phyloP scores from a whole-genome alignment of 164 flowering plant species.

The Kingdonia uniflora region DNA sequence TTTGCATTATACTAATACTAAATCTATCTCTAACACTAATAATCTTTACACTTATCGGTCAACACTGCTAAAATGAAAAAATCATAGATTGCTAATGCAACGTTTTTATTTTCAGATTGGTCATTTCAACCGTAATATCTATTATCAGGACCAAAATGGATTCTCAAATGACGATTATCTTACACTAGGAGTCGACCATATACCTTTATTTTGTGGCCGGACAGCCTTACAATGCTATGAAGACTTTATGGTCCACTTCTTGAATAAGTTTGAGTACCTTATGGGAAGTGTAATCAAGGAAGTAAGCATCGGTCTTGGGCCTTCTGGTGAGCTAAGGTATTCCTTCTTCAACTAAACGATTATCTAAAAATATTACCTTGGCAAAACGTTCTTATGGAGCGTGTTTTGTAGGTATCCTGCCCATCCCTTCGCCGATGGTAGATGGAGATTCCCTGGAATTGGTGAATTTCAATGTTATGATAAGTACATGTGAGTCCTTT shows the following conservation, averaged over 20 bases:
- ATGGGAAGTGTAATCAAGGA: slow-evolving; percentile 49
- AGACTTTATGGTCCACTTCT: slow-evolving; percentile 45
- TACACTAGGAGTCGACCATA: slow-evolving; percentile 43
- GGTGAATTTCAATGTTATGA: slow-evolving; percentile 65
- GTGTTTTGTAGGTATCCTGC: slow-evolving; percentile 43
- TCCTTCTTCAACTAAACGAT: slow-evolving; percentile 3
- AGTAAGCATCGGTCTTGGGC: slow-evolving; percentile 56
- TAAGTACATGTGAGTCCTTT: slow-evolving; percentile 36
- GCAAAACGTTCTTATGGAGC: slow-evolving; percentile 8
- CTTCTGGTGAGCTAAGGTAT: slow-evolving; percentile 59
- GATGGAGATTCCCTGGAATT: slow-evolving; percentile 58
- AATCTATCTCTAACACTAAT: too few relatives aligned
- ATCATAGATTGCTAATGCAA: neutral
- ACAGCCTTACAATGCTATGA: slow-evolving; percentile 56
- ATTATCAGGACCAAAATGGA: slow-evolving; percentile 43
- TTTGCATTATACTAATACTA: too few relatives aligned
- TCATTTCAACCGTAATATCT: slow-evolving; percentile 33
- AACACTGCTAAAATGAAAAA: too few relatives aligned
- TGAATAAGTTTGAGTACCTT: slow-evolving; percentile 29
- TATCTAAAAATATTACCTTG: slow-evolving; percentile 2
- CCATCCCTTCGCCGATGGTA: slow-evolving; percentile 41
- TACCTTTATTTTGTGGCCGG: slow-evolving; percentile 46
- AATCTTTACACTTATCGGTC: too few relatives aligned
- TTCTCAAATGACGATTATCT: slow-evolving; percentile 42
- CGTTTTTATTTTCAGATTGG: slow-evolving; percentile 37